Base-by-base conservation (phyloP, 2,329 filamentous ascomycete species). In the Aspergillus sp. region DNA sequence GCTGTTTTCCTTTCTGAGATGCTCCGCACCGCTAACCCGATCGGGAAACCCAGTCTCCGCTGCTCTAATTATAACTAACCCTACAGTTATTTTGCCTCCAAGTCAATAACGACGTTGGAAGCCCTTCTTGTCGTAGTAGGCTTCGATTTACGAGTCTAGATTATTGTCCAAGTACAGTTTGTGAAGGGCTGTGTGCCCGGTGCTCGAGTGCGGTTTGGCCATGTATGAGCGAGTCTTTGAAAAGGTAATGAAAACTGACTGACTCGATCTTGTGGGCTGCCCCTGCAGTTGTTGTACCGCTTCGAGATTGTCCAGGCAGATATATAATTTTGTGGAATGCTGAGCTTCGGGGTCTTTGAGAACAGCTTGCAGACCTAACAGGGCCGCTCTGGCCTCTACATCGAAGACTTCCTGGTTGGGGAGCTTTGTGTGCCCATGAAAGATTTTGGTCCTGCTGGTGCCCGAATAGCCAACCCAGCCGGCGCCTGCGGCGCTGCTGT, bases 1-100 rank as follows among this genome's bases (percentile, higher is more conserved):
- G 49, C 50, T 45, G 43, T 48, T 49, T 25, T 44, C 47, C 42
- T 44, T 44, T 45, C 48, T 54, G 17, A 39, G 15, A 39, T 43
- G 41, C 47, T 55, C 51, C 48, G 51, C 48, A 41, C 52, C 52
- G 53, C 55, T 59, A 59, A 54, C 47, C 54, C 46, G 41, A 45
- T 45, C 12, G 30, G 43, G 43, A 35, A 19, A 33, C 7, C 6
- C 10, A 3, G n/a, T 17, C 25, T 19, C 25, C 17, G 27, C 19
- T 43, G 20, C 23, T 25, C n/a, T 22, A 27, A 13, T 10, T 30
- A n/a, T 43, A 20, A 19, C 20, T 23, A 37, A n/a, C 33, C 15
- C 15, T 37, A 37, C 13, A 17, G n/a, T 33, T n/a, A 33, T 33
- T 25, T 25, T 25, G 23, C 23, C 23, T 25, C 23, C 5, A 25